Base-by-base conservation (phyloP, 2,329 filamentous ascomycete species). In the Ramichloridium luteum region DNA sequence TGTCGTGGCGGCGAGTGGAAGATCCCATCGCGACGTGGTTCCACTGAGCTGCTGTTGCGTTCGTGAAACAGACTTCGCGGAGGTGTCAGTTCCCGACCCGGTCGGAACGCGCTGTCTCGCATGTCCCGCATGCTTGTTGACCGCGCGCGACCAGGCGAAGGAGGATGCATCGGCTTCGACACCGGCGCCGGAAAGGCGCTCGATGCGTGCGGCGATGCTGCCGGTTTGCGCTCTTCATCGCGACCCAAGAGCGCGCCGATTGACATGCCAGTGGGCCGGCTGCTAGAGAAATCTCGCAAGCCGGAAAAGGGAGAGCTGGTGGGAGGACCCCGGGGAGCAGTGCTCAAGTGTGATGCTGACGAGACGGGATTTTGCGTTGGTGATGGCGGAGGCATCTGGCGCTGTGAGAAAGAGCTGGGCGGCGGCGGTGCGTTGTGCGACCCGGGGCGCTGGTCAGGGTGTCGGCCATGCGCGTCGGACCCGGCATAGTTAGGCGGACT, bases 181-280 rank as follows among this genome's bases (percentile, higher is more conserved):
- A 52, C 54, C 14, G 51, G 46, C 5, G 50, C 44, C 15, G 47
- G 45, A n/a, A 43, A 40, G 5, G 38, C 41, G 13, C 37, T 39
- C 3, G 46, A 37, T 27, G 44, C 39, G 18, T 55, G 50, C 9
- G 58, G 56, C 25, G 58, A 55, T 15, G 44, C 41, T 17, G 41
- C 38, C 16, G 42, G 36, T 23, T 42, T 46, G 11, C 41, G 44
- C 9, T 52, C 52, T 13, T 52, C 47, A 15, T 39, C 37, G 13
- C 53, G 43, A 56, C 75, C 77, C 37, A 81, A 67, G 56, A 82
- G 71, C 27, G 76, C 76, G n/a, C 74, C 78, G 54, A 81, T 80
- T 28, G 77, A 79, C 76, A 81, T 80, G 57, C 72, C 75, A 48
- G 70, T 68, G 37, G 74, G 65, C 51, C 70, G 62, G 35, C 61